Conservation (phyloP, 257 asterid genomes). For the Paulownia fortunei region DNA sequence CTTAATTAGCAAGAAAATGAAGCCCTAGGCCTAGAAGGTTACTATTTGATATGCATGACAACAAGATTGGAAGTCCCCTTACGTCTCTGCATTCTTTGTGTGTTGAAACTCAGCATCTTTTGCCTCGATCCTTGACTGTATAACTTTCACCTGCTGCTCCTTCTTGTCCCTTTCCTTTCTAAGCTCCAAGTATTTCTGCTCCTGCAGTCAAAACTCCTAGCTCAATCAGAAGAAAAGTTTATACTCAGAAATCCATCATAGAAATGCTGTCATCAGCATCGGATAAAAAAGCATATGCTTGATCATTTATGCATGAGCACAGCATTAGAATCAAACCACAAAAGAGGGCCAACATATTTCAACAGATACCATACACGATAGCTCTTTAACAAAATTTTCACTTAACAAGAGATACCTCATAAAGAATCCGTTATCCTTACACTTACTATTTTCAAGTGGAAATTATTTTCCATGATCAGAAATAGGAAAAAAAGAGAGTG, state of each 20-base stretch:
- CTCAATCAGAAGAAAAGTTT: neutral
- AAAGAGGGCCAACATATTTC: neutral
- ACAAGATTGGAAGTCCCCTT: slow-evolving; percentile 38
- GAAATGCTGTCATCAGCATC: neutral
- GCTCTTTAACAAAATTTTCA: neutral
- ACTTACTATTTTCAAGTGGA: neutral
- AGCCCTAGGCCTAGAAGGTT: neutral
- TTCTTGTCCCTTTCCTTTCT: slow-evolving; percentile 59
- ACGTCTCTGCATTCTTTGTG: slow-evolving; percentile 50
- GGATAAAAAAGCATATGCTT: neutral
- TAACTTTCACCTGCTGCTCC: slow-evolving; percentile 56
- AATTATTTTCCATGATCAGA: neutral
- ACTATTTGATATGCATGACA: neutral
- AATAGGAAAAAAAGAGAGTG: neutral
- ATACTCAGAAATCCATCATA: neutral
- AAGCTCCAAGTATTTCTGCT: slow-evolving; percentile 65
- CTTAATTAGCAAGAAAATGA: neutral
- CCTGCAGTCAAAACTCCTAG: slow-evolving; percentile 52
- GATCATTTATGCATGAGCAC: neutral
- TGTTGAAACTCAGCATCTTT: slow-evolving; percentile 46
- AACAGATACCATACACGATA: neutral
- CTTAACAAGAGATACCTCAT: slow-evolving; percentile 5
- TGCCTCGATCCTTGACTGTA: slow-evolving; percentile 42
- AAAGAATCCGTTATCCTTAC: neutral
- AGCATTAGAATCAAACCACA: neutral